Conservation (phyloP, 352 stramenopile species). For the Phytophthora nicotianae region DNA sequence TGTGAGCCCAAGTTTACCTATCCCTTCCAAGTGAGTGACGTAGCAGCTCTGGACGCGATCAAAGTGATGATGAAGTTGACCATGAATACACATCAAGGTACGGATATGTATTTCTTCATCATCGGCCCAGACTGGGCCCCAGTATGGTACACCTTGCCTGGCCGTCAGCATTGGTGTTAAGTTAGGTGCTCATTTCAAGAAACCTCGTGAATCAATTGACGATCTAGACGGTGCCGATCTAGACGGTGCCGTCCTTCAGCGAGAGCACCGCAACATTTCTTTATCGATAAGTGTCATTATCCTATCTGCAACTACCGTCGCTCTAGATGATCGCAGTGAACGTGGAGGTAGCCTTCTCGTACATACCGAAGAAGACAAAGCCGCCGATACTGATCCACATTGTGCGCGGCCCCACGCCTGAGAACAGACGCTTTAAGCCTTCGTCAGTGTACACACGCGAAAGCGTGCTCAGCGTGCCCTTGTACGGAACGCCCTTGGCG, state of each 20-base stretch:
- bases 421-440: constrained; percentile 92
- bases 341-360: constrained; percentile 92
- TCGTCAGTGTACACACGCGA: constrained; percentile 92
- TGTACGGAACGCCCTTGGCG: constrained; percentile 92
- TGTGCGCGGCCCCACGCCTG: constrained; percentile 94
- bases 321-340: constrained; percentile 62
- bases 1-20: constrained; percentile 15
- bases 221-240: constrained; percentile 19
- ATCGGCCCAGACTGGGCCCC: too few relatives aligned
- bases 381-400: constrained; percentile 99
- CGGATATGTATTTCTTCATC: too few relatives aligned
- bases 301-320: background rate
- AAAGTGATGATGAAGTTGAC: constrained; percentile 31
- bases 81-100: constrained; percentile 31
- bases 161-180: constrained; percentile 6
- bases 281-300: constrained; percentile 24
- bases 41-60: constrained; percentile 11
- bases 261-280: constrained; percentile 16
- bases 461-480: constrained; percentile 90
- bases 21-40: constrained; percentile 13
- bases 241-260: constrained; percentile 7
- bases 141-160: constrained; percentile 22
- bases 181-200: background rate
- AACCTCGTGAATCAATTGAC: constrained; percentile 8
- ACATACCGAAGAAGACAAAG: constrained; percentile 99